These are phyloP conservation scores for Gremmenia infestans DNA, from an alignment of 2,329 filamentous ascomycete genomes.

Conservation along the genomic window DNA sequence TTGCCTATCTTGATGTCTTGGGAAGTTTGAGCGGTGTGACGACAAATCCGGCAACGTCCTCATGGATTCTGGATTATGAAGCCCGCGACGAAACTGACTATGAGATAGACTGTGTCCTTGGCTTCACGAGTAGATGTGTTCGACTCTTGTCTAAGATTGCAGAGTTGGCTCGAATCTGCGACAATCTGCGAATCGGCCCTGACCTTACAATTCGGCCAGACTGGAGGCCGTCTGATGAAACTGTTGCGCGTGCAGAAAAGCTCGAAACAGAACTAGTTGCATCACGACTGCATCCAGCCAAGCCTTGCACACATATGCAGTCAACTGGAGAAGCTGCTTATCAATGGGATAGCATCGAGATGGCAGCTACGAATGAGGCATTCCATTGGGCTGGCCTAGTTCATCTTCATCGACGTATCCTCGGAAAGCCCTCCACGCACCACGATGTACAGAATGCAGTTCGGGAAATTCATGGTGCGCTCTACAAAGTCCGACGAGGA, in stretches of 20 bases:
- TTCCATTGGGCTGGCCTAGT: slow-evolving; percentile 77
- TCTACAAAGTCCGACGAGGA: slow-evolving; percentile 58
- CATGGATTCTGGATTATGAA: slow-evolving; percentile 40
- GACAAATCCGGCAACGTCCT: slow-evolving; percentile 18
- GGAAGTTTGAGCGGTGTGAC: slow-evolving; percentile 61
- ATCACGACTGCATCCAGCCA: slow-evolving; percentile 41
- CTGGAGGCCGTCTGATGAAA: slow-evolving; percentile 54
- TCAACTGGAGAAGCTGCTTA: slow-evolving; percentile 44
- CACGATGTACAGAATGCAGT: slow-evolving; percentile 59
- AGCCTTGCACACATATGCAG: slow-evolving; percentile 39
- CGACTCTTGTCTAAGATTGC: slow-evolving; percentile 68
- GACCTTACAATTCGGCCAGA: slow-evolving; percentile 44
- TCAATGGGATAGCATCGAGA: slow-evolving; percentile 56
- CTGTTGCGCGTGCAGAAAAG: slow-evolving; percentile 51
- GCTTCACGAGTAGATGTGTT: slow-evolving; percentile 69
- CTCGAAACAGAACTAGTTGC: slow-evolving; percentile 58
- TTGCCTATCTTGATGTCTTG: slow-evolving; percentile 77
- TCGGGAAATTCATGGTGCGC: slow-evolving; percentile 54
- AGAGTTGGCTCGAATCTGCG: slow-evolving; percentile 64
- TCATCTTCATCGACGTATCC: slow-evolving; percentile 68
- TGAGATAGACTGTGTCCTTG: slow-evolving; percentile 75
- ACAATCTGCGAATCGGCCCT: slow-evolving; percentile 56
- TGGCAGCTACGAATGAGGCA: slow-evolving; percentile 68
- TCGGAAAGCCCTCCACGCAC: slow-evolving; percentile 55
- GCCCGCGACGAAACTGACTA: slow-evolving; percentile 55